phyloP scores from a whole-genome alignment of 2,329 filamentous ascomycete species.

The Neonectria punicea region DNA sequence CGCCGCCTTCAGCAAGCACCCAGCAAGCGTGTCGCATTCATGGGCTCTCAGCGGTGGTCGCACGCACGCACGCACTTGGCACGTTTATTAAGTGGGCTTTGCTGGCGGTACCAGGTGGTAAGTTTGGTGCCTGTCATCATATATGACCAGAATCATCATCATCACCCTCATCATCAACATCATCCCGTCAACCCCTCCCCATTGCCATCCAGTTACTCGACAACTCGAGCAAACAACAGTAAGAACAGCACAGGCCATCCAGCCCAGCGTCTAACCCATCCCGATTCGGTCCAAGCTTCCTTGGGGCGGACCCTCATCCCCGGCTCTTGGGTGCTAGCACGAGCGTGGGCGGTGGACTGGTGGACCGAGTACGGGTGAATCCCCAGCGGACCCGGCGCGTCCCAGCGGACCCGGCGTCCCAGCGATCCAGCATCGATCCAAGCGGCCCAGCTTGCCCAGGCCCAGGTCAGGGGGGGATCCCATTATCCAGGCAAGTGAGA shows the following conservation, averaged over 20 bases:
- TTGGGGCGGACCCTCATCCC: constrained; percentile 38
- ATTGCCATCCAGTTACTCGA: not conserved
- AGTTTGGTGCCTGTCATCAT: constrained; percentile 18
- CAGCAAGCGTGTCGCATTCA: not conserved
- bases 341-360: constrained; percentile 26
- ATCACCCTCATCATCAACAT: constrained; percentile 19
- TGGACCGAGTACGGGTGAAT: constrained; percentile 30
- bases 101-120: constrained; percentile 2
- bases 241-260: constrained; percentile 25
- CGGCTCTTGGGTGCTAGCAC: constrained; percentile 33
- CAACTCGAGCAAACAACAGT: constrained; percentile 9
- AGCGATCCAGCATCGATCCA: constrained; percentile 26
- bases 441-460: constrained; percentile 18
- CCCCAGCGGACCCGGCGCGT: not conserved
- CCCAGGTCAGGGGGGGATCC: constrained; percentile 8
- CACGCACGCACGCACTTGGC: constrained; percentile 9
- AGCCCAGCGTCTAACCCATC: constrained; percentile 22
- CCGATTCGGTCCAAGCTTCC: constrained; percentile 38
- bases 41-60: not conserved
- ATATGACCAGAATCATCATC: constrained; percentile 1
- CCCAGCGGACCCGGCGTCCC: constrained; percentile 4
- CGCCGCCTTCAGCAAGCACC: not conserved
- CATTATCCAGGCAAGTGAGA: constrained; percentile 24
- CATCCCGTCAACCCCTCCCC: constrained; percentile 14
- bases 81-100: constrained; percentile 21